Evolutionary conservation across 352 stramenopile species (phyloP), one percentile per base, ranked within the genome.

Genomic region (Phytopythium kandeliae): DNA sequence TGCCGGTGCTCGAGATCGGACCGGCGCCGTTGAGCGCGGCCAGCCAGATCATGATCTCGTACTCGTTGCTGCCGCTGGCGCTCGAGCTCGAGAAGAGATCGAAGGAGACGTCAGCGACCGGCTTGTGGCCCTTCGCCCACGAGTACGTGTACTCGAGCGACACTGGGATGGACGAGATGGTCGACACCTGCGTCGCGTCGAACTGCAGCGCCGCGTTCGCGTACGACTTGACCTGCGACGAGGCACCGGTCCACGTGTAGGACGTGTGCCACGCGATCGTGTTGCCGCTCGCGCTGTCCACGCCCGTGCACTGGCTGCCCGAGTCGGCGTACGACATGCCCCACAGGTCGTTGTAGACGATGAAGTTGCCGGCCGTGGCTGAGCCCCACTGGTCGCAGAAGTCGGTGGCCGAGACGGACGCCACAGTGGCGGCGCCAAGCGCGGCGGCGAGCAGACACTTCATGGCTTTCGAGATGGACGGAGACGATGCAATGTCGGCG

Each of bases 301-400:
- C 65, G 17, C 60, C 48, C 17, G 69, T 78, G 63, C 69, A 75
- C 51, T 78, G 69, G 3, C 34, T 48, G 37, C 69, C 69, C 15
- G 51, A 65, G 9, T 56, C 57, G 40, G 68, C 62, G 4, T 63
- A 57, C 25, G 60, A 48, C 31, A 60, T 21, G 28, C 48, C 60
- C 69, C 69, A 78, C 7, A 78, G 54, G 47, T 78, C 65, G 65
- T 78, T 78, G 60, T 78, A 78, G 11, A 78, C 48, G 8, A 65
- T 78, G 62, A 67, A 78, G 54, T 65, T 57, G 33, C 59, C 62
- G 4, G 65, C 50, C 8, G 51, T 67, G 4, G 42, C 46, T 17
- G 60, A 43, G 36, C 59, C 68, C 68, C 68, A 78, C 43, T 69
- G 64, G 21, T 62, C 65, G 38, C 57, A 65, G 10, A 67, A 67